These are phyloP conservation scores for Amanita rubescens DNA, from an alignment of 768 basidiomycete species.

Conservation along the genomic window DNA sequence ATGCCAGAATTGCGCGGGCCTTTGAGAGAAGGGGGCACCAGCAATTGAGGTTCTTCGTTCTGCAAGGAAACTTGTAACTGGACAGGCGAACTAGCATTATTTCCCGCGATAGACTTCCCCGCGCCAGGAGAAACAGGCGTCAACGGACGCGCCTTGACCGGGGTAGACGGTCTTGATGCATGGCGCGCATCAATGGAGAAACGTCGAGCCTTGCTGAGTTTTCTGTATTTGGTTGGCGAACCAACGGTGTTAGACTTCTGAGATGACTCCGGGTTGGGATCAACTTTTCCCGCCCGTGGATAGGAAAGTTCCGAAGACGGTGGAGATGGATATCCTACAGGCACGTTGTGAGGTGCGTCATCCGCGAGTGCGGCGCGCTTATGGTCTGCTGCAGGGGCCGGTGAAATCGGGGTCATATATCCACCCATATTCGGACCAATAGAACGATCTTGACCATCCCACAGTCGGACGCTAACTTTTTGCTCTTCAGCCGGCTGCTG, in stretches of 20 bases:
- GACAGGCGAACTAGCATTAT: not conserved
- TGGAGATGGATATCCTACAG: slow-evolving; percentile 14
- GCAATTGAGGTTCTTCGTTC: slow-evolving; percentile 9
- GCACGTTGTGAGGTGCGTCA: not conserved
- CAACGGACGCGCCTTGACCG: slow-evolving; percentile 9
- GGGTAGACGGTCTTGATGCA: slow-evolving; percentile 12
- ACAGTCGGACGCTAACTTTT: slow-evolving; percentile 4
- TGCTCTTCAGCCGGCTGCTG: slow-evolving; percentile 5
- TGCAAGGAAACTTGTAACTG: slow-evolving; percentile 5
- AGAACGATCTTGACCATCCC: slow-evolving; percentile 7
- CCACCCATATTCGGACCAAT: not conserved
- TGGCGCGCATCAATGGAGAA: slow-evolving; percentile 10
- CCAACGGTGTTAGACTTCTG: slow-evolving; percentile 3
- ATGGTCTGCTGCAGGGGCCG: not conserved
- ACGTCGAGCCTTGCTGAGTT: slow-evolving; percentile 23
- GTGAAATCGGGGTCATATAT: not conserved
- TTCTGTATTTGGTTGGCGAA: slow-evolving; percentile 17
- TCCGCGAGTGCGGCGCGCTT: not conserved
- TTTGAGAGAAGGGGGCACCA: slow-evolving; percentile 17
- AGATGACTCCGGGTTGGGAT: not conserved
- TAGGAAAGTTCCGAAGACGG: slow-evolving; percentile 8
- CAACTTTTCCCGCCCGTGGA: slow-evolving; percentile 6
- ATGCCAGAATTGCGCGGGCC: slow-evolving; percentile 28
- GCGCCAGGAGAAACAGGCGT: slow-evolving; percentile 3
- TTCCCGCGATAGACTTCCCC: not conserved